Evolutionary conservation across 768 basidiomycete species (phyloP).

Genomic region (Coprinellus micaceus): DNA sequence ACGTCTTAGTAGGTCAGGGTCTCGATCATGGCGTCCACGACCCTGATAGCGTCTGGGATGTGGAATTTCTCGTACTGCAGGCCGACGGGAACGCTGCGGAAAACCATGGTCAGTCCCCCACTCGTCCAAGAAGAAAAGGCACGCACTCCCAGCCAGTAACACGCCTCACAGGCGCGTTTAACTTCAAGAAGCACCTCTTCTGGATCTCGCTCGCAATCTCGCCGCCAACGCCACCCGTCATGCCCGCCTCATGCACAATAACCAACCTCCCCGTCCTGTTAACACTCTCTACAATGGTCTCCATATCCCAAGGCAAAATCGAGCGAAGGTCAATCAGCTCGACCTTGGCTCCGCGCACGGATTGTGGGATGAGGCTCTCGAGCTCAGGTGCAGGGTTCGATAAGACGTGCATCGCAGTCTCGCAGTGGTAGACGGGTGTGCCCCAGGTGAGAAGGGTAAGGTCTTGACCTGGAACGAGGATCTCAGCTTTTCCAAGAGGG

Average conservation of each 20-base stretch:
- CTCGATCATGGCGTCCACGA: background rate
- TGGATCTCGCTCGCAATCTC: constrained; percentile 92
- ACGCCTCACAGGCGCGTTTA: constrained; percentile 83
- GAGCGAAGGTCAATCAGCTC: constrained; percentile 91
- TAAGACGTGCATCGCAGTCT: constrained; percentile 76
- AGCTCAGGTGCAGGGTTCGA: constrained; percentile 61
- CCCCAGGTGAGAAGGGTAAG: constrained; percentile 92
- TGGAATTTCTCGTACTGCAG: constrained; percentile 85
- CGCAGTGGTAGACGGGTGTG: constrained; percentile 89
- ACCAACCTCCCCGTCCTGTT: constrained; percentile 80
- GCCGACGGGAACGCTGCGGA: constrained; percentile 68
- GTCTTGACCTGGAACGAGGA: constrained; percentile 69
- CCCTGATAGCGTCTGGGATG: background rate
- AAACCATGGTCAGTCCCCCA: constrained; percentile 1
- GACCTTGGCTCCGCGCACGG: constrained; percentile 64
- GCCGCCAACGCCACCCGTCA: constrained; percentile 82
- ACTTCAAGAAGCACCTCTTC: constrained; percentile 80
- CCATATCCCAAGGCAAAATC: constrained; percentile 85
- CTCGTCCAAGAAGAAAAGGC: background rate
- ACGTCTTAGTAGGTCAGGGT: constrained; percentile 6
- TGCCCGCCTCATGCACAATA: constrained; percentile 89
- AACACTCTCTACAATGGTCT: constrained; percentile 78
- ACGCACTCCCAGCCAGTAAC: constrained; percentile 95
- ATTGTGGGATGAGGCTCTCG: constrained; percentile 58
- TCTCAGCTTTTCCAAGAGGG: constrained; percentile 81